Evolutionary conservation across 495 filamentous ascomycete genomes (phyloP), one percentile per base, ranked within the genome.

Genomic region (Viridothelium virens): DNA sequence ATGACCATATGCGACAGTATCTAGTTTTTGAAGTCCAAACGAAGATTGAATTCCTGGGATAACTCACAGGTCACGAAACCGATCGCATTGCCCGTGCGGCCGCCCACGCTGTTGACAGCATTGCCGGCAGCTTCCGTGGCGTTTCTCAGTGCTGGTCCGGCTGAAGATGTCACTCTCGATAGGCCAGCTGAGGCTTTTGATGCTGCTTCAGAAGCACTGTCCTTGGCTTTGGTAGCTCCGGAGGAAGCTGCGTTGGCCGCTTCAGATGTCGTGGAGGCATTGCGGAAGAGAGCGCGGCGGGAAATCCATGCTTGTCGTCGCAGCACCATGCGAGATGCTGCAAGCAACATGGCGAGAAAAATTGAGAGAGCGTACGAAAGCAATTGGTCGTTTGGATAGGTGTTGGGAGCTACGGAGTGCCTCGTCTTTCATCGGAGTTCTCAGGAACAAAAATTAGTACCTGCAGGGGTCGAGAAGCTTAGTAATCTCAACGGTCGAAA

Each of bases 161-260:
- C 91, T 46, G 88, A 84, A 62, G 89, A 85, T 67, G 88, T 81
- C 70, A 94, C 93, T 72, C 86, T 86, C 71, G 91, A 91, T 36
- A 96, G 86, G 71, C 92, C 91, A 79, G 96, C 83, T 67, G 85
- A 82, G 63, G 93, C 91, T 83, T 93, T 92, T 68, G 86, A 84
- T 48, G 86, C 79, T 75, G 82, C 82, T 63, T 87, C 80, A 59
- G 86, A 82, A 37, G 87, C 84, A 68, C 81, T 77, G 68, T 88
- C 81, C 69, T 85, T 81, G 62, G 89, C 87, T 81, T 91, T 87
- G 53, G 82, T 74, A 39, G 84, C 80, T 37, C 80, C 72, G 33
- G 82, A 73, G 72, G 84, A 83, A 48, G 83, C 82, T 18, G 86
- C 74, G 64, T 82, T 81, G 66, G 86, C 78, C 69, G 87, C 87